Evolutionary conservation across 495 filamentous ascomycete species (phyloP).

Genomic region (Trichoderma virens): DNA sequence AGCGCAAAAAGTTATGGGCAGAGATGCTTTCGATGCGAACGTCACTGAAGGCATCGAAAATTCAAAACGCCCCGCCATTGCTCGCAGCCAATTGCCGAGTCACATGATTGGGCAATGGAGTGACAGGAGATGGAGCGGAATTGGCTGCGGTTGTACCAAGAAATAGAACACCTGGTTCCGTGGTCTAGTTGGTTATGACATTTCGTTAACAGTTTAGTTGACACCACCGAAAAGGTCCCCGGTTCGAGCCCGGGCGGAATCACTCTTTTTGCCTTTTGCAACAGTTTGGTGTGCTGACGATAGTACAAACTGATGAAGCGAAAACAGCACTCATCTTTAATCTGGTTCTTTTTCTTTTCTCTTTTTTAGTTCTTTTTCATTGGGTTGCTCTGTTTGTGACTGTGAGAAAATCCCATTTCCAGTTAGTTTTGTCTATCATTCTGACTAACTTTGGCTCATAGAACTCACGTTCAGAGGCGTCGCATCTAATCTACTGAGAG

Average conservation of each 20-base stretch:
- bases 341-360: not conserved
- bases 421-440: too few species aligned
- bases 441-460: too few species aligned
- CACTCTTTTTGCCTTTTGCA: not conserved
- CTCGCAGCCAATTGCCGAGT: not conserved
- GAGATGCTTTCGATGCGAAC: not conserved
- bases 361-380: too few species aligned
- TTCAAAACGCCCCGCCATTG: not conserved
- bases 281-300: too few species aligned
- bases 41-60: not conserved
- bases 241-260: constrained; percentile 8
- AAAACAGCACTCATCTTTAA: not conserved
- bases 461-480: too few species aligned
- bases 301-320: not conserved
- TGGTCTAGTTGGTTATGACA: constrained; percentile 9
- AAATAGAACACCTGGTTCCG: not conserved
- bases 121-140: not conserved
- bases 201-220: constrained; percentile 3
- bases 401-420: too few species aligned
- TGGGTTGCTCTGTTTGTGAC: too few species aligned
- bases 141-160: not conserved
- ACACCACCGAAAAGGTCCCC: constrained; percentile 9
- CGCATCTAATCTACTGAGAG: too few species aligned
- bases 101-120: not conserved
- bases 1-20: not conserved